Conservation (phyloP, 2,329 filamentous ascomycete species). For the Diaporthe australafricana region DNA sequence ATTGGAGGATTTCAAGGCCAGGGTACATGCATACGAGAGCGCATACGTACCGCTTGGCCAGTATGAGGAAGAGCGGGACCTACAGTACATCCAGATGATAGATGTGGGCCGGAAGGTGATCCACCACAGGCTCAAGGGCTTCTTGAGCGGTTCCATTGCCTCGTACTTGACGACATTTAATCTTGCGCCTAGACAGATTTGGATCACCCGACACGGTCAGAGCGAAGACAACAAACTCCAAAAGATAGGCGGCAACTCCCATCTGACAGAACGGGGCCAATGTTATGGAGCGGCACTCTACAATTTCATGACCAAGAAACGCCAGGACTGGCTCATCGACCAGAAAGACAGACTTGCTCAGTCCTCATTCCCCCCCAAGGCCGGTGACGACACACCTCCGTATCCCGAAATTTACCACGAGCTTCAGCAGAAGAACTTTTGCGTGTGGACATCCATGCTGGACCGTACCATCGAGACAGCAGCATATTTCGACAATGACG, state of each 20-base stretch:
- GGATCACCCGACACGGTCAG: conserved; percentile 96
- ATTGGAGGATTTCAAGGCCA: conserved; percentile 90
- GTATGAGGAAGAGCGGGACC: conserved; percentile 88
- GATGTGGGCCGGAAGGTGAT: conserved; percentile 96
- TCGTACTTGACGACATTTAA: conserved; percentile 98
- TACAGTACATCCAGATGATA: conserved; percentile 98
- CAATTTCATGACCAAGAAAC: conserved; percentile 84
- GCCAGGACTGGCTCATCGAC: conserved; percentile 83
- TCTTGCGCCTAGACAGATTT: conserved; percentile 92
- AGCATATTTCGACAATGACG: conserved; percentile 74
- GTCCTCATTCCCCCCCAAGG: conserved; percentile 87
- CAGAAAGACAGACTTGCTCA: conserved; percentile 82
- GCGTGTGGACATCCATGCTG: conserved; percentile 98
- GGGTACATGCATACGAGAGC: conserved; percentile 92
- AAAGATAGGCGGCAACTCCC: conserved; percentile 91
- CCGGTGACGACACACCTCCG: conserved; percentile 92
- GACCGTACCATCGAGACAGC: conserved; percentile 82
- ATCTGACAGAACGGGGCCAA: conserved; percentile 82
- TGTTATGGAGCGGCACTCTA: conserved; percentile 84
- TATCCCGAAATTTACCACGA: conserved; percentile 85
- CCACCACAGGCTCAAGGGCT: conserved; percentile 89
- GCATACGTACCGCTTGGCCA: conserved; percentile 91
- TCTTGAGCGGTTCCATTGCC: conserved; percentile 90
- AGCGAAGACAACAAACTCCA: conserved; percentile 88
- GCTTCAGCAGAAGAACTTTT: conserved; percentile 87